These are phyloP conservation scores for Atalantia buxifolia DNA, from an alignment of 345 rosid genomes.

Conservation along the genomic window DNA sequence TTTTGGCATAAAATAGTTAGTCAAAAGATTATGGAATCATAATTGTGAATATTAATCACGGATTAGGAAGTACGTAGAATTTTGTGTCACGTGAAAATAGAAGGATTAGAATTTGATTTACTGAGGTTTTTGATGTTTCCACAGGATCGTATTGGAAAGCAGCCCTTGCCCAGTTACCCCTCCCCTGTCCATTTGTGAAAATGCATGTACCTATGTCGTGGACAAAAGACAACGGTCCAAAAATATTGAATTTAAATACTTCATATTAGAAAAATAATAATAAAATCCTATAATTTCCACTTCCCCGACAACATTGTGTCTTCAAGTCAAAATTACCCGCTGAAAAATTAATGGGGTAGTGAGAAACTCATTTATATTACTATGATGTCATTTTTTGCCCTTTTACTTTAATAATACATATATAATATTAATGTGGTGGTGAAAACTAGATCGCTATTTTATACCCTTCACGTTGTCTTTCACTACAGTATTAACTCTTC, in stretches of 20 bases:
- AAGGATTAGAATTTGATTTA: not conserved
- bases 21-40: not conserved
- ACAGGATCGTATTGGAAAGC: too few species aligned
- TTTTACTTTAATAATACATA: too few species aligned
- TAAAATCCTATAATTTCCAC: not conserved
- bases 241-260: not conserved
- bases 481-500: too few species aligned
- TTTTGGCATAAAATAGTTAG: too few species aligned
- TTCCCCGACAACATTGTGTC: not conserved
- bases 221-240: not conserved
- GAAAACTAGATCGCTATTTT: too few species aligned
- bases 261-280: not conserved
- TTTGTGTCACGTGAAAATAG: not conserved
- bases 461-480: too few species aligned
- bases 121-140: too few species aligned
- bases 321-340: not conserved
- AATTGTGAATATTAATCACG: not conserved
- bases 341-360: not conserved
- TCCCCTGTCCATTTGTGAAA: not conserved
- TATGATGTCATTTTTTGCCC: not conserved
- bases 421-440: too few species aligned
- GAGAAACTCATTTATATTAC: too few species aligned
- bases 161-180: too few species aligned
- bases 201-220: not conserved
- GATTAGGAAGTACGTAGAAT: not conserved